These are phyloP conservation scores for Hanseniaspora mollemarum DNA, from an alignment of 805 yeast species.

Conservation along the genomic window DNA sequence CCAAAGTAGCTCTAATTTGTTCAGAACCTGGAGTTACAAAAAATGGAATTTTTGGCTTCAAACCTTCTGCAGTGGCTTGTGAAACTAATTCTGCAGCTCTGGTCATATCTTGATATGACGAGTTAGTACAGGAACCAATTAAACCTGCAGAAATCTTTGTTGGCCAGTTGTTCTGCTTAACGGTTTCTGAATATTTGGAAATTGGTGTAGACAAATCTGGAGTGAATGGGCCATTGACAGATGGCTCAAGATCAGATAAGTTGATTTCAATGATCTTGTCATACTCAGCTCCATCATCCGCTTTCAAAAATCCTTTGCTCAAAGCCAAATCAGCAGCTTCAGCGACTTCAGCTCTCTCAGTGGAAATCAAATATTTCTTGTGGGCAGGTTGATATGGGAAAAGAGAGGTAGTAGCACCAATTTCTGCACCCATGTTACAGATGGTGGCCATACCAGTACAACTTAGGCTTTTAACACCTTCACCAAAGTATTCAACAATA, in stretches of 20 bases:
- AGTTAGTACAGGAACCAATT: conserved; percentile 97
- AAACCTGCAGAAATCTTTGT: conserved; percentile 76
- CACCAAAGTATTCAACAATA: conserved; percentile 94
- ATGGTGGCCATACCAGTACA: conserved; percentile 99
- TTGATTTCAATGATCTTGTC: conserved; percentile 88
- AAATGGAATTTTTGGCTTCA: conserved; percentile 82
- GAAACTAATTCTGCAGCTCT: conserved; percentile 82
- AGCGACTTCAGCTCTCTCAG: conserved; percentile 74
- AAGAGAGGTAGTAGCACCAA: conserved; percentile 95
- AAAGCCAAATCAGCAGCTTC: conserved; percentile 58
- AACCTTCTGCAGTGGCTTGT: conserved; percentile 78
- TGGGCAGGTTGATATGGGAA: conserved; percentile 88
- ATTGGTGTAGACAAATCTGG: conserved; percentile 95
- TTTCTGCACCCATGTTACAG: conserved; percentile 99
- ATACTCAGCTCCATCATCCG: conserved; percentile 82
- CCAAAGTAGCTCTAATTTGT: conserved; percentile 93
- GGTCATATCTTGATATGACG: conserved; percentile 96
- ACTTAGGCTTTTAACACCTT: conserved; percentile 75
- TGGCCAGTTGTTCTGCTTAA: conserved; percentile 76
- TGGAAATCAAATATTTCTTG: conserved; percentile 66
- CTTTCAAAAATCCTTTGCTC: conserved; percentile 52
- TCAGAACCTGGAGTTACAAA: conserved; percentile 97
- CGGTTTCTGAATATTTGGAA: conserved; percentile 63
- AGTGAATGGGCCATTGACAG: conserved; percentile 94
- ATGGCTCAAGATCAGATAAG: conserved; percentile 79